Conservation (phyloP, 169 alveolate species). For the Eimeria acervulina region DNA sequence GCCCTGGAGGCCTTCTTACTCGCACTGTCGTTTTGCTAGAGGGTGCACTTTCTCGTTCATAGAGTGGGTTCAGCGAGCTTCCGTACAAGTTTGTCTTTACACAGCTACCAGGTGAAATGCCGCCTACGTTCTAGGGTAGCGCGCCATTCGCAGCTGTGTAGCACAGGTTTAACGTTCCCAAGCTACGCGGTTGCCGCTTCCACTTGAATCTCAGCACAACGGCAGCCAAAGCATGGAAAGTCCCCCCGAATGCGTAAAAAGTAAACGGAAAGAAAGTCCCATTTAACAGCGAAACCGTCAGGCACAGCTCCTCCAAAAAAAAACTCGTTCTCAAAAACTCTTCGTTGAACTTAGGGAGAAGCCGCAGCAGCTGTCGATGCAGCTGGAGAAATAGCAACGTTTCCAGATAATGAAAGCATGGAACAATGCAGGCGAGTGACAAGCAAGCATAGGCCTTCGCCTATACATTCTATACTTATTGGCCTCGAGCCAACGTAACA, state of each 20-base stretch:
- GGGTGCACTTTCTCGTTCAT: neutral
- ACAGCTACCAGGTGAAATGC: neutral
- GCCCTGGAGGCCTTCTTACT: neutral
- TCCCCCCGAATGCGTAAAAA: constrained; percentile 4
- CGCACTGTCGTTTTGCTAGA: neutral
- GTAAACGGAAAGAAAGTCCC: constrained; percentile 52
- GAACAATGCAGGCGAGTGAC: constrained; percentile 50
- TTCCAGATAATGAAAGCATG: constrained; percentile 4
- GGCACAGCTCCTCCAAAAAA: constrained; percentile 39
- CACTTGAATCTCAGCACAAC: neutral
- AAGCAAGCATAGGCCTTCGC: constrained; percentile 30
- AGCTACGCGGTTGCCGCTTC: neutral
- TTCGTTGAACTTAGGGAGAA: neutral
- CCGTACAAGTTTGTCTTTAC: neutral
- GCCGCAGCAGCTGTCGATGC: constrained; percentile 30
- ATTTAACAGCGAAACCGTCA: neutral
- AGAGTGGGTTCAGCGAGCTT: neutral
- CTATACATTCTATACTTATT: neutral
- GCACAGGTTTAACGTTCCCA: neutral
- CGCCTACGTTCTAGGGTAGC: neutral
- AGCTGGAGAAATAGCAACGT: constrained; percentile 13
- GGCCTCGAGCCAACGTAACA: constrained; percentile 2
- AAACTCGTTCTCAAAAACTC: constrained; percentile 43
- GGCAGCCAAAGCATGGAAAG: neutral
- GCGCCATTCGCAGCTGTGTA: neutral